phyloP scores from a whole-genome alignment of 1,284 basidiomycete genomes.

The Marasmius tenuissimus region DNA sequence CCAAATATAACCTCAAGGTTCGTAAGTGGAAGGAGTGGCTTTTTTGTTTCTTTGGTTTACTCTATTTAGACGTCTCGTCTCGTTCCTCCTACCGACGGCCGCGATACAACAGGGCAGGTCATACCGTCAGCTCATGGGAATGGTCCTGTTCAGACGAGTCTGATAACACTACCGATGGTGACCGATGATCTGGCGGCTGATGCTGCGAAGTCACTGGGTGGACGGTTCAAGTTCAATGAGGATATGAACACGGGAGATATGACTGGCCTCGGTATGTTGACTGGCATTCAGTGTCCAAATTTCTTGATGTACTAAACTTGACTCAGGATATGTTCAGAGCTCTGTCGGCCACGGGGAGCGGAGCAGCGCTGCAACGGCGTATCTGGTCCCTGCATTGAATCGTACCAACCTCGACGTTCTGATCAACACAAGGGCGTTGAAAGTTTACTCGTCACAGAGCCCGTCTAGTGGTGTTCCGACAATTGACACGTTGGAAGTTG shows the following conservation, averaged over 20 bases:
- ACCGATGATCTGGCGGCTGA: constrained; percentile 7
- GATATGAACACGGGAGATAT: constrained; percentile 22
- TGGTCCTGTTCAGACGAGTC: constrained; percentile 16
- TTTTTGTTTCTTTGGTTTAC: not conserved
- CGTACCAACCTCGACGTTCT: constrained; percentile 17
- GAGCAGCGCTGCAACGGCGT: constrained; percentile 11
- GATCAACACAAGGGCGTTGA: constrained; percentile 12
- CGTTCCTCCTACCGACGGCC: constrained; percentile 17
- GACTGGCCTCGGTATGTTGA: constrained; percentile 19
- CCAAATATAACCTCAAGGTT: constrained; percentile 21
- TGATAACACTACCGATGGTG: not conserved
- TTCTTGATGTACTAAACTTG: not conserved
- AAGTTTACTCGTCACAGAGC: constrained; percentile 4
- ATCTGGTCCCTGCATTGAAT: constrained; percentile 13
- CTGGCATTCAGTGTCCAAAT: not conserved
- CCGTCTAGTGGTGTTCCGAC: not conserved
- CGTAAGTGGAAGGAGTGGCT: not conserved
- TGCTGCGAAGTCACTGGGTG: constrained; percentile 15
- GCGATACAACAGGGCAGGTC: constrained; percentile 15
- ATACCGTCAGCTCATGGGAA: constrained; percentile 16
- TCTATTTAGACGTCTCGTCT: constrained; percentile 12
- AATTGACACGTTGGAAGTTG: constrained; percentile 8
- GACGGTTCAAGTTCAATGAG: constrained; percentile 20
- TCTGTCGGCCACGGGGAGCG: constrained; percentile 3
- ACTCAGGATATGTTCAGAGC: constrained; percentile 1